A percentile compares a stretch with the other conserved stretches of the same genome.
These are phyloP conservation scores for Picochlorum sp. DNA, from an alignment of 139 green algal genomes.

Conservation along the genomic window DNA sequence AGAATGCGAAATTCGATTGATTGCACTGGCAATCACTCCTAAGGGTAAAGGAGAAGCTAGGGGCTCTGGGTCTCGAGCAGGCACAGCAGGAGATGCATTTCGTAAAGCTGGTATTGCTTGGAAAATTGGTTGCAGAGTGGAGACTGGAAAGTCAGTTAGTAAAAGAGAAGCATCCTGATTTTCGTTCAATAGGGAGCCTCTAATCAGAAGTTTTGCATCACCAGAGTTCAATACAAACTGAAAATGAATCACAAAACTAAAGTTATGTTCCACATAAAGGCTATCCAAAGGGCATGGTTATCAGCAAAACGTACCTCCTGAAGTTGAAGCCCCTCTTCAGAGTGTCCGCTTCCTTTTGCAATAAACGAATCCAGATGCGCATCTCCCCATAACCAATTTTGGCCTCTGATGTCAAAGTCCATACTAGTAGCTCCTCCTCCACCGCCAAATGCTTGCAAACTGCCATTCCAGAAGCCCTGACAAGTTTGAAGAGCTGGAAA, in stretches of 20 bases:
- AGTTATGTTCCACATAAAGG: slow-evolving; percentile 14
- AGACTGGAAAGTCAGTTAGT: slow-evolving; percentile 69
- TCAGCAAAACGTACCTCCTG: slow-evolving; percentile 33
- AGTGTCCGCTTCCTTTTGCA: slow-evolving; percentile 54
- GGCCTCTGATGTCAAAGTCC: slow-evolving; percentile 62
- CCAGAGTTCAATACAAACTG: slow-evolving; percentile 22
- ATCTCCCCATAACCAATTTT: slow-evolving; percentile 61
- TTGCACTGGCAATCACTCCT: slow-evolving; percentile 6
- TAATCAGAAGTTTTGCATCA: slow-evolving; percentile 28
- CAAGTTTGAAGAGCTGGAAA: slow-evolving; percentile 60
- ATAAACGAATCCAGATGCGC: slow-evolving; percentile 38
- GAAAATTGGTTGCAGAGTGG: slow-evolving; percentile 56
- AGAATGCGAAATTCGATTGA: not conserved
- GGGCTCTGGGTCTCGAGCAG: slow-evolving; percentile 1
- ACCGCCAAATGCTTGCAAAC: slow-evolving; percentile 60
- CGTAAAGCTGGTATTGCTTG: slow-evolving; percentile 46
- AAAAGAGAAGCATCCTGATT: slow-evolving; percentile 64
- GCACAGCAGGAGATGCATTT: slow-evolving; percentile 37
- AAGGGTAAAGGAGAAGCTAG: slow-evolving; percentile 13
- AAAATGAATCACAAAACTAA: slow-evolving; percentile 6
- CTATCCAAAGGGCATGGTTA: slow-evolving; percentile 8
- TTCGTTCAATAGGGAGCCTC: slow-evolving; percentile 52
- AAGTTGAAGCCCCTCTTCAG: slow-evolving; percentile 67
- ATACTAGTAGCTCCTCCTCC: slow-evolving; percentile 35
- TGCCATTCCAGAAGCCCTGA: slow-evolving; percentile 55